These are phyloP conservation scores for Flaveria robusta DNA, from an alignment of 129 eudicot species.

Conservation along the genomic window DNA sequence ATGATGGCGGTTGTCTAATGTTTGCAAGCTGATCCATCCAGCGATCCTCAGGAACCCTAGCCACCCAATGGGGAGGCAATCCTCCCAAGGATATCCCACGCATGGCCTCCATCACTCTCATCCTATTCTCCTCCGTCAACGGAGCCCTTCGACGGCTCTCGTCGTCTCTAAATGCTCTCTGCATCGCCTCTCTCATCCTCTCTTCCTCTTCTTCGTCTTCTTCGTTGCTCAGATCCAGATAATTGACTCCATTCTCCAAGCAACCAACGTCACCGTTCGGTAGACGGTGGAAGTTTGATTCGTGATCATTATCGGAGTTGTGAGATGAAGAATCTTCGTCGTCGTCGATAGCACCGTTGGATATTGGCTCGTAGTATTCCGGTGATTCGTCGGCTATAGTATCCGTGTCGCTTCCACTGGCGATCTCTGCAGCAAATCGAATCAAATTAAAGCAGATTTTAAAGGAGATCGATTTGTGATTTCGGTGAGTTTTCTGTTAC, in stretches of 20 bases:
- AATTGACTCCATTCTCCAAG: slow-evolving; percentile 50
- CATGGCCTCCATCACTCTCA: slow-evolving; percentile 93
- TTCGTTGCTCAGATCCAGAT: slow-evolving; percentile 67
- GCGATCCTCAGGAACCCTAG: slow-evolving; percentile 47
- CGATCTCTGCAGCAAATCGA: slow-evolving; percentile 45
- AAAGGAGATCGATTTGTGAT: not conserved
- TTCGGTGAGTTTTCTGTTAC: slow-evolving; percentile 11
- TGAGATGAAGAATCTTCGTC: slow-evolving; percentile 48
- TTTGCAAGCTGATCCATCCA: slow-evolving; percentile 62
- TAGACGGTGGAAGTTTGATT: slow-evolving; percentile 35
- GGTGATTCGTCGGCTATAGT: slow-evolving; percentile 60
- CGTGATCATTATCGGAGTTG: slow-evolving; percentile 43
- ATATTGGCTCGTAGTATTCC: slow-evolving; percentile 74
- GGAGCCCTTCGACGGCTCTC: slow-evolving; percentile 91
- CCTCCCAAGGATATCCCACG: slow-evolving; percentile 74
- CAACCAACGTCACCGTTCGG: slow-evolving; percentile 51
- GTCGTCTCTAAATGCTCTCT: slow-evolving; percentile 75
- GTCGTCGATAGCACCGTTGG: slow-evolving; percentile 40
- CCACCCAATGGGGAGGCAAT: slow-evolving; percentile 74
- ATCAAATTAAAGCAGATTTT: not conserved
- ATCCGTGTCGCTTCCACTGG: slow-evolving; percentile 76
- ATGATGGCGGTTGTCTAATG: slow-evolving; percentile 38
- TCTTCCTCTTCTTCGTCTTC: slow-evolving; percentile 33
- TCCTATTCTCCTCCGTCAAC: slow-evolving; percentile 72
- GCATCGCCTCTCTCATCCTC: slow-evolving; percentile 42